Evolutionary conservation across 345 rosid genomes (phyloP).

Genomic region (Hirschfeldia incana): DNA sequence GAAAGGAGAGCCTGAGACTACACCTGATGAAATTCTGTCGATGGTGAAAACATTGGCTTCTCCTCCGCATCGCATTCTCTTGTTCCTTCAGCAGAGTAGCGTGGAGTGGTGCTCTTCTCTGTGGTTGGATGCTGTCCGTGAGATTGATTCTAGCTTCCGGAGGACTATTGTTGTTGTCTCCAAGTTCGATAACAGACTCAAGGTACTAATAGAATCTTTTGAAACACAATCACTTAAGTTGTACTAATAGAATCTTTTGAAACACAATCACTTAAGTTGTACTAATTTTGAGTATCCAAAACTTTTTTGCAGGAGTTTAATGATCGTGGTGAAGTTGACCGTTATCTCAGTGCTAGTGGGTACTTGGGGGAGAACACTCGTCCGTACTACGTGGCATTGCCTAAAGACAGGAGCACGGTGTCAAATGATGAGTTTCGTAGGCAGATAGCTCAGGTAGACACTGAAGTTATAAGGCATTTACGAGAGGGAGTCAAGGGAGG

Average conservation of each 20-base stretch:
- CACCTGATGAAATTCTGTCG: slow-evolving; percentile 86
- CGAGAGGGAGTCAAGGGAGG: slow-evolving; percentile 89
- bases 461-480: slow-evolving; percentile 64
- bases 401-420: slow-evolving; percentile 73
- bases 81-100: slow-evolving; percentile 96
- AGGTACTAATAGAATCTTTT: slow-evolving; percentile 45
- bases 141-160: slow-evolving; percentile 83
- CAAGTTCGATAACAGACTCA: slow-evolving; percentile 94
- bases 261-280: background rate
- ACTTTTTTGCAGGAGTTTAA: slow-evolving; percentile 65
- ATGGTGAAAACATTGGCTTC: slow-evolving; percentile 93
- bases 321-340: slow-evolving; percentile 87
- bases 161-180: slow-evolving; percentile 91
- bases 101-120: slow-evolving; percentile 98
- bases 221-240: background rate
- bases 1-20: slow-evolving; percentile 95
- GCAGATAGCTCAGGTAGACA: slow-evolving; percentile 83
- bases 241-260: background rate
- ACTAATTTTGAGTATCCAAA: slow-evolving; percentile 14
- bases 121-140: slow-evolving; percentile 91
- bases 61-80: slow-evolving; percentile 90
- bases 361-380: slow-evolving; percentile 89
- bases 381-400: slow-evolving; percentile 87
- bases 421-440: slow-evolving; percentile 90
- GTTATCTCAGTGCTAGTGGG: slow-evolving; percentile 91